Evolutionary conservation across 192 early-diverging fungal genomes (phyloP).

Genomic region (Entomortierella parvispora): DNA sequence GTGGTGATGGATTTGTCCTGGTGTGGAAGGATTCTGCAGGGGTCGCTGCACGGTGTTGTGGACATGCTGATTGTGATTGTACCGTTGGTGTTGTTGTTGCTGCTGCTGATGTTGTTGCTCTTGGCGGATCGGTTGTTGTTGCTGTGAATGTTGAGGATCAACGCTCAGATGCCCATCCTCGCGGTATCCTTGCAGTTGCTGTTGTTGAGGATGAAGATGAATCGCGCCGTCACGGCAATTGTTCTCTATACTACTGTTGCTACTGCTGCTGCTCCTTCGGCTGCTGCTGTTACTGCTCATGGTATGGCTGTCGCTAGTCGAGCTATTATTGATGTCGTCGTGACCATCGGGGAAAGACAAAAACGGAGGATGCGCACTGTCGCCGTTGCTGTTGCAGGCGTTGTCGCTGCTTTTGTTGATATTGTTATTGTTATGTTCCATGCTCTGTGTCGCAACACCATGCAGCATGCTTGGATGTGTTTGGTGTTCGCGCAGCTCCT

Average conservation of each 20-base stretch:
- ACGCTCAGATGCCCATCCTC: neutral
- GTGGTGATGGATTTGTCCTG: constrained; percentile 2
- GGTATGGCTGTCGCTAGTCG: neutral
- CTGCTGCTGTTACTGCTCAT: constrained; percentile 2
- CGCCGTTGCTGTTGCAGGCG: constrained; percentile 13
- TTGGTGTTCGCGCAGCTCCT: no score
- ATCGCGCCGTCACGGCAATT: neutral
- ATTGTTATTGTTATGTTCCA: neutral
- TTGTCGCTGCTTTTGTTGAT: constrained; percentile 9
- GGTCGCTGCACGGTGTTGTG: no score
- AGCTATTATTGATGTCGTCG: no score
- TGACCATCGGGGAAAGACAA: neutral
- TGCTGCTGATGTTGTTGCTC: neutral
- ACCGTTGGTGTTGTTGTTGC: neutral
- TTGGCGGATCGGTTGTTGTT: no score
- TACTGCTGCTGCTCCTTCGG: neutral
- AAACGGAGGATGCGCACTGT: neutral
- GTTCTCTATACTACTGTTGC: neutral
- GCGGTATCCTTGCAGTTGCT: constrained; percentile 1
- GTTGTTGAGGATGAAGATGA: constrained; percentile 10
- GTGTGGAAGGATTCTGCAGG: no score
- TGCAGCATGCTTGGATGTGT: no score
- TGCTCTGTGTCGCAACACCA: no score
- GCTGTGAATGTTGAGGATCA: neutral
- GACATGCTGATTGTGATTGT: constrained; percentile 1